phyloP scores from a whole-genome alignment of 1,139 yeast species.

The Protomyces lactucae-debilis region DNA sequence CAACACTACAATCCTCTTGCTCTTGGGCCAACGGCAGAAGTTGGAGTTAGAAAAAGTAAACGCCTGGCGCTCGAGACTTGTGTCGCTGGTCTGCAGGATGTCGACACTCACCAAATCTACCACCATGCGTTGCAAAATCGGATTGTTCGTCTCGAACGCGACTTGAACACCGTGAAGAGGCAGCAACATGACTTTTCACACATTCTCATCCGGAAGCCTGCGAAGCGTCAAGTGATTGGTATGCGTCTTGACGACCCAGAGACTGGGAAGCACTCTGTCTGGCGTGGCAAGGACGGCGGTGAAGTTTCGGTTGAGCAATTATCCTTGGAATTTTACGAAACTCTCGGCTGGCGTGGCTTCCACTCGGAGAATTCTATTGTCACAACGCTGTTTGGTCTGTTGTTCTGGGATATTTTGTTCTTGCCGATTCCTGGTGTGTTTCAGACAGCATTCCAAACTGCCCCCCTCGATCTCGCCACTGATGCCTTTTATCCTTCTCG shows the following conservation, averaged over 20 bases:
- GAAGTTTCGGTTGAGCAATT: conserved; percentile 39
- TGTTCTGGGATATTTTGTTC: conserved; percentile 39
- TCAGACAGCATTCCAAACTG: conserved; percentile 39
- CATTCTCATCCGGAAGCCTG: conserved; percentile 28
- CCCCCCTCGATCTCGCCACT: conserved; percentile 38
- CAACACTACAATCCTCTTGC: conserved; percentile 23
- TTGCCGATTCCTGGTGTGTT: conserved; percentile 35
- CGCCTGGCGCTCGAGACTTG: conserved; percentile 31
- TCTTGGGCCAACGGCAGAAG: conserved; percentile 6
- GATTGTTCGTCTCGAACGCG: conserved; percentile 31
- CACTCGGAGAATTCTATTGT: conserved; percentile 41
- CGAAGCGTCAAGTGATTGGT: conserved; percentile 28
- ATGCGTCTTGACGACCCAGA: conserved; percentile 25
- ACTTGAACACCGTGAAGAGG: conserved; percentile 28
- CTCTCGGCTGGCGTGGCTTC: conserved; percentile 39
- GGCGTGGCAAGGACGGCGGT: conserved; percentile 27
- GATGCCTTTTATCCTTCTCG: conserved; percentile 33
- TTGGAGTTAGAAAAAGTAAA: conserved; percentile 28
- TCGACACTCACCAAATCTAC: conserved; percentile 32
- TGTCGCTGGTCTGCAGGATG: conserved; percentile 31
- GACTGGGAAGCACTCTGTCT: conserved; percentile 29
- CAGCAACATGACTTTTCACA: conserved; percentile 31
- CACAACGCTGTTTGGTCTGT: conserved; percentile 37
- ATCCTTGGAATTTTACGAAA: conserved; percentile 38
- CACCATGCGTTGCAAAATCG: conserved; percentile 32